Evolutionary conservation across 371 early-diverging fungal genomes (phyloP).

Genomic region (Zychaea mexicana): DNA sequence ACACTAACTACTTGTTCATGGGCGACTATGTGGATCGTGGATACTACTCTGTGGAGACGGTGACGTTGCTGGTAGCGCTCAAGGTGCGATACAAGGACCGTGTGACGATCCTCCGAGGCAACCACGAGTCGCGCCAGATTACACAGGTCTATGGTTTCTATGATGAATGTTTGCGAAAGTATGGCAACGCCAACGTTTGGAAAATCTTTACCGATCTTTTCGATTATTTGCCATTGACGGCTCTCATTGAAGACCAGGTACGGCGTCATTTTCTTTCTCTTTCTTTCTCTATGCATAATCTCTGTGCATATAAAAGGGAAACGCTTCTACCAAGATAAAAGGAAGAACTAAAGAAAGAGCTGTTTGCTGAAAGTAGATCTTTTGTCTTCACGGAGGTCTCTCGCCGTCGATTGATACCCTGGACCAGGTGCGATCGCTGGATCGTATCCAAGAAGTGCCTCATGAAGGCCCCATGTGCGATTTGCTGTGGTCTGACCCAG

Average conservation of each 20-base stretch:
- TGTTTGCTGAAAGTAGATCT: constrained; percentile 54
- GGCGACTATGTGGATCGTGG: constrained; percentile 99
- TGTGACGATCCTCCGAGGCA: constrained; percentile 97
- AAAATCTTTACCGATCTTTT: constrained; percentile 98
- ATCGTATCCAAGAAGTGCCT: constrained; percentile 98
- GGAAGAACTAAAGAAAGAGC: background rate
- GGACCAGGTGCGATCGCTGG: constrained; percentile 97
- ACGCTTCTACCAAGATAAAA: background rate
- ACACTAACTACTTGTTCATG: constrained; percentile 99
- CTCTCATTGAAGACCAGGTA: constrained; percentile 69
- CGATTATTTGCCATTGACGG: constrained; percentile 98
- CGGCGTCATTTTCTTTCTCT: background rate
- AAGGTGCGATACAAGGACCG: constrained; percentile 98
- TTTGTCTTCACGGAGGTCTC: constrained; percentile 99
- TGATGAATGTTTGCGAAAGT: constrained; percentile 92
- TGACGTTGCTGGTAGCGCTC: constrained; percentile 90
- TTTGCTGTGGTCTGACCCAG: constrained; percentile 99
- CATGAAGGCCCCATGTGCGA: constrained; percentile 99
- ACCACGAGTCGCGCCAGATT: constrained; percentile 99
- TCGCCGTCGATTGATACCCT: constrained; percentile 97
- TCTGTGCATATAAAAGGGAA: background rate
- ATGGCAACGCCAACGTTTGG: constrained; percentile 99
- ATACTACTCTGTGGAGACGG: constrained; percentile 97
- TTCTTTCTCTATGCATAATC: no score
- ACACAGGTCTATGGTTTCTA: constrained; percentile 99